Percentiles rank a stretch among this genome's conserved stretches.
These are phyloP conservation scores for Rutstroemia sp. DNA, from an alignment of 2,329 filamentous ascomycete genomes.

Conservation along the genomic window DNA sequence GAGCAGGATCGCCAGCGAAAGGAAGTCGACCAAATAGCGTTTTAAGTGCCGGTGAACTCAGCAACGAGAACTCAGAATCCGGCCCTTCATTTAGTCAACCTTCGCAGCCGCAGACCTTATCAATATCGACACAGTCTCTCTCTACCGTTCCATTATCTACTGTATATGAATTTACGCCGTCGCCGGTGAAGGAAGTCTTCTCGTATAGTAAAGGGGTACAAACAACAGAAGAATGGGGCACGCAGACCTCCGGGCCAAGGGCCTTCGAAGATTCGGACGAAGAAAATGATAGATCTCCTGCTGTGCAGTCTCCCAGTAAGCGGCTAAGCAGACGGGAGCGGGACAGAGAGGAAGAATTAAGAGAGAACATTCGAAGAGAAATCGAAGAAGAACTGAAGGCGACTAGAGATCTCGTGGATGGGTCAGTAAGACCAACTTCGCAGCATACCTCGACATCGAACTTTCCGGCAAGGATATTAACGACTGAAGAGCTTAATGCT, in stretches of 20 bases:
- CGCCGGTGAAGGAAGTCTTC: constrained; percentile 73
- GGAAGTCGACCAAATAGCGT: constrained; percentile 82
- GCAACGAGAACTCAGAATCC: constrained; percentile 63
- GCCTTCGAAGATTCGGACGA: constrained; percentile 56
- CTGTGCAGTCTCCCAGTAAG: constrained; percentile 58
- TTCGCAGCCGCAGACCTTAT: constrained; percentile 33
- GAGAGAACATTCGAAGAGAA: constrained; percentile 76
- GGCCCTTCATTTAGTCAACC: constrained; percentile 38
- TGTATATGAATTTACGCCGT: constrained; percentile 73
- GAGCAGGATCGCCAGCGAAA: constrained; percentile 58
- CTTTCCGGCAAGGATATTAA: constrained; percentile 75
- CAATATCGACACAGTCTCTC: constrained; percentile 53
- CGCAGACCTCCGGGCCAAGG: constrained; percentile 44
- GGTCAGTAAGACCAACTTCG: constrained; percentile 38
- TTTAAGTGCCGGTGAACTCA: constrained; percentile 72
- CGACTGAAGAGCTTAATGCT: constrained; percentile 77
- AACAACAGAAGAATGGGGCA: constrained; percentile 68
- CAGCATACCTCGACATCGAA: constrained; percentile 41
- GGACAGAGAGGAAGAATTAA: constrained; percentile 81
- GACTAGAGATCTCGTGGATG: constrained; percentile 54
- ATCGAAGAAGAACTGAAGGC: constrained; percentile 88
- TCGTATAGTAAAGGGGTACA: constrained; percentile 98
- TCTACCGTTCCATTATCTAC: constrained; percentile 67
- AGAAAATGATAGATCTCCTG: constrained; percentile 49
- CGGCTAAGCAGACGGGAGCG: constrained; percentile 70